Evolutionary conservation across 495 filamentous ascomycete genomes (phyloP).

Genomic region (Bombardia bombarda): DNA sequence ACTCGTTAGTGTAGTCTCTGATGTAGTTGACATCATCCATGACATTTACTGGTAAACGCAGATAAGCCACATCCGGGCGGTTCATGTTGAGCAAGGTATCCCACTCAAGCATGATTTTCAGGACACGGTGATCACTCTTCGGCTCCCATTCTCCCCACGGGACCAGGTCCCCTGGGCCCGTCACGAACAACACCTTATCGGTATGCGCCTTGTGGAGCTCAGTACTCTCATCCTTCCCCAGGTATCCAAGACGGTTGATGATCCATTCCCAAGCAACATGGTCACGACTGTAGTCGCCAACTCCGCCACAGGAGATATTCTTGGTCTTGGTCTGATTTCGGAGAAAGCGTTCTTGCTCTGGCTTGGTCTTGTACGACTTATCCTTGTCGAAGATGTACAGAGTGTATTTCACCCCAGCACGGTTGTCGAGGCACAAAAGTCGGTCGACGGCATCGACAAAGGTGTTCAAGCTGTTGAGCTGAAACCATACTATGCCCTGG

Average conservation of each 20-base stretch:
- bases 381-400: conserved; percentile 14
- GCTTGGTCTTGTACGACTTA: neutral
- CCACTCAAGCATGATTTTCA: conserved; percentile 16
- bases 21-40: too few species aligned
- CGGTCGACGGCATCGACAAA: conserved; percentile 26
- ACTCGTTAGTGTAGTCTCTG: conserved; percentile 13
- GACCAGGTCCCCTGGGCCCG: conserved; percentile 8
- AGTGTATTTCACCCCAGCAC: conserved; percentile 14
- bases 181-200: conserved; percentile 10
- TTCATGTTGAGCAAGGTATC: conserved; percentile 1
- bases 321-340: neutral
- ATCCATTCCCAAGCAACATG: conserved; percentile 7
- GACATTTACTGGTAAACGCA: conserved; percentile 17
- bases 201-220: neutral
- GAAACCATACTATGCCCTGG: conserved; percentile 22
- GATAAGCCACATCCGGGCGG: conserved; percentile 20
- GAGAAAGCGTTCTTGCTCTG: neutral
- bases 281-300: conserved; percentile 14
- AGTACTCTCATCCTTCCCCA: too few species aligned
- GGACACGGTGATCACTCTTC: conserved; percentile 2
- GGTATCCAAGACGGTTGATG: neutral
- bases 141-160: conserved; percentile 2
- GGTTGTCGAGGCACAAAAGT: conserved; percentile 16
- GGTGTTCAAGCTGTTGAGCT: conserved; percentile 7
- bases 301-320: conserved; percentile 3